phyloP scores from a whole-genome alignment of 352 stramenopile species.

The Phytopythium chamaehyphon region DNA sequence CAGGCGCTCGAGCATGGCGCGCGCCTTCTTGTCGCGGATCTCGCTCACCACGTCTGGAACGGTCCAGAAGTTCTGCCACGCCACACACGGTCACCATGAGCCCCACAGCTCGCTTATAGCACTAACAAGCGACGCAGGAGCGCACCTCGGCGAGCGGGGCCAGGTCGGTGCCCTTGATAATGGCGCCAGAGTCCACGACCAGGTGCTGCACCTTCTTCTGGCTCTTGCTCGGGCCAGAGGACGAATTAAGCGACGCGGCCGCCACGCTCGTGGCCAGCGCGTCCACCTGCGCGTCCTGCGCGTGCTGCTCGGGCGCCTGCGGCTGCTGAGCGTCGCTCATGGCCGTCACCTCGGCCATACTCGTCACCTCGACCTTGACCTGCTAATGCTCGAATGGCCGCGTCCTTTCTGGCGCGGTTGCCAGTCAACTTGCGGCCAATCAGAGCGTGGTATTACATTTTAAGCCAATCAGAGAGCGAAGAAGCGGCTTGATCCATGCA shows the following conservation, averaged over 20 bases:
- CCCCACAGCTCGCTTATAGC: too few species aligned
- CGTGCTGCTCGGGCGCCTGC: slow-evolving; percentile 13
- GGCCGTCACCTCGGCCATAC: background rate
- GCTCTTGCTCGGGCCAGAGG: background rate
- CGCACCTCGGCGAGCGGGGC: slow-evolving; percentile 63
- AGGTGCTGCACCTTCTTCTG: slow-evolving; percentile 74
- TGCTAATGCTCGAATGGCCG: background rate
- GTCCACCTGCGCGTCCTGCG: slow-evolving; percentile 12
- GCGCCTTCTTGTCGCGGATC: slow-evolving; percentile 80
- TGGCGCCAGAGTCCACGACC: slow-evolving; percentile 82
- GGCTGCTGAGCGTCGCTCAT: slow-evolving; percentile 22
- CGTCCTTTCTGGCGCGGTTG: slow-evolving; percentile 14
- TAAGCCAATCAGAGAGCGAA: slow-evolving; percentile 22
- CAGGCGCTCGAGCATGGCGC: slow-evolving; percentile 60
- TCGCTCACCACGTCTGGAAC: slow-evolving; percentile 80
- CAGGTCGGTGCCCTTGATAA: slow-evolving; percentile 86
- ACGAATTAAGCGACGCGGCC: background rate
- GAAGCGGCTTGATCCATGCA: too few species aligned
- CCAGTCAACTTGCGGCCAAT: slow-evolving; percentile 27
- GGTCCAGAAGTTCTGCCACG: slow-evolving; percentile 76
- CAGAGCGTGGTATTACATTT: slow-evolving; percentile 3
- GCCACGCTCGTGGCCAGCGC: slow-evolving; percentile 5
- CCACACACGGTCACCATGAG: background rate
- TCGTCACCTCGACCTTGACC: background rate
- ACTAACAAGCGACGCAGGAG: background rate